Base-by-base conservation (phyloP, 208 protist genomes). In the Leptomonas pyrrhocoris region DNA sequence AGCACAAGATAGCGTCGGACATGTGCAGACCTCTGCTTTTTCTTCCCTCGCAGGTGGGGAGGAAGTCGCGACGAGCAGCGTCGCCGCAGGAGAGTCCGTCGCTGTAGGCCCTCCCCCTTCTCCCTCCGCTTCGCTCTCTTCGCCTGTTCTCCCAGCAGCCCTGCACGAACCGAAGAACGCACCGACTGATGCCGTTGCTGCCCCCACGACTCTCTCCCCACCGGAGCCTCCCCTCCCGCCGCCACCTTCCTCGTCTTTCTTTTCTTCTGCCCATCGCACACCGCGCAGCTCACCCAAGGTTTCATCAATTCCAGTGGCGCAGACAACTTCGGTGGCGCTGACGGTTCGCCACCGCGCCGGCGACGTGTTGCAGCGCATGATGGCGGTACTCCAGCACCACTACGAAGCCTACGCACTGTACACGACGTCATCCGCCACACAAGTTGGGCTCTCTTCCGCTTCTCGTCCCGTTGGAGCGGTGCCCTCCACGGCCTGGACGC, bases 351-450 rank as follows among this genome's bases (percentile, higher is more conserved):
- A 76, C 42, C 71, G 71, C 62, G 71, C 71, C n/a, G 38, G 62
- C 11, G 71, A 76, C 40, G 62, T 70, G 55, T 48, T 76, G 55
- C 62, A 73, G 45, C 73, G 73, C 64, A 78, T 78, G 65, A 45
- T 79, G 30, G 66, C 34, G 4, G 65, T 73, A 7, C 71, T 76
- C 19, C 71, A 43, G 3, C 57, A 76, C 42, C 71, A 76, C 48
- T 69, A 70, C 56, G 71, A 76, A 0, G 45, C 18, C 12, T 66
- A 69, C 48, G 1, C 51, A 7, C 1, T 21, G 51, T 21, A 38
- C 28, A n/a, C 28, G 23, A 9, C 51, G 2, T 56, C 51, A 15
- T 25, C 51, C 27, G 2, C 21, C 16, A 11, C 2, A 38, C 7
- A 38, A 38, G 34, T n/a, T n/a, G n/a, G n/a, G n/a, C 34, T 9